These are phyloP conservation scores for Paramyrothecium roridum DNA, from an alignment of 2,329 filamentous ascomycete species.

Conservation along the genomic window DNA sequence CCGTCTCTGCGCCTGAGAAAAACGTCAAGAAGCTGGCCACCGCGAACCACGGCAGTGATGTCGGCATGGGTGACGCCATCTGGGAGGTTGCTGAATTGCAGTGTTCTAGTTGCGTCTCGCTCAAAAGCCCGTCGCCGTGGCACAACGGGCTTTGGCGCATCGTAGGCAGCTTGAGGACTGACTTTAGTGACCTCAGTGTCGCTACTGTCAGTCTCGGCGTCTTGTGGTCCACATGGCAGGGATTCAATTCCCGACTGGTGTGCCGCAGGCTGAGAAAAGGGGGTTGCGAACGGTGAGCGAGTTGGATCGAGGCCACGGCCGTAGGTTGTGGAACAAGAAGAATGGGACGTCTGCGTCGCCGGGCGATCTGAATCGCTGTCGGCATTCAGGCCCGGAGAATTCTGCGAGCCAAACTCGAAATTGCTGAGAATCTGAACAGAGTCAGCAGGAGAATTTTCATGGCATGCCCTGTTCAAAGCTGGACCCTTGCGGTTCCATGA, in stretches of 20 bases:
- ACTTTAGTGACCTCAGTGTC: neutral
- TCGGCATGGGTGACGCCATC: constrained; percentile 63
- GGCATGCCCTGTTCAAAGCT: no score
- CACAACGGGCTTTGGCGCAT: neutral
- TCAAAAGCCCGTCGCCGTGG: constrained; percentile 13
- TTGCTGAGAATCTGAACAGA: no score
- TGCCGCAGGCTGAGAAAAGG: neutral
- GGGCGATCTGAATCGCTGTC: neutral
- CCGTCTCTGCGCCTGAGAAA: constrained; percentile 58
- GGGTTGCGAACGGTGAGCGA: neutral
- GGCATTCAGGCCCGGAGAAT: neutral
- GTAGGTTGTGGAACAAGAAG: neutral
- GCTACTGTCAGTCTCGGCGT: neutral
- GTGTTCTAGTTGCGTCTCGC: constrained; percentile 46
- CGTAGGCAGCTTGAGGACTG: neutral
- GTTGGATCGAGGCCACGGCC: neutral
- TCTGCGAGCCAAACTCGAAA: no score
- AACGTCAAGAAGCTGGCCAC: constrained; percentile 68
- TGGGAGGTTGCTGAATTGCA: constrained; percentile 62
- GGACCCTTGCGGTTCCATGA: no score
- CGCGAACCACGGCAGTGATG: constrained; percentile 61
- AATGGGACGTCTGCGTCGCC: neutral
- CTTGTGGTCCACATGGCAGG: neutral
- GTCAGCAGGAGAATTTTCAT: no score
- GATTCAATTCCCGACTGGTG: neutral